Evolutionary conservation across 2,329 filamentous ascomycete species (phyloP), one percentile per base, ranked within the genome.

Genomic region (Pseudofabraea citricarpa): DNA sequence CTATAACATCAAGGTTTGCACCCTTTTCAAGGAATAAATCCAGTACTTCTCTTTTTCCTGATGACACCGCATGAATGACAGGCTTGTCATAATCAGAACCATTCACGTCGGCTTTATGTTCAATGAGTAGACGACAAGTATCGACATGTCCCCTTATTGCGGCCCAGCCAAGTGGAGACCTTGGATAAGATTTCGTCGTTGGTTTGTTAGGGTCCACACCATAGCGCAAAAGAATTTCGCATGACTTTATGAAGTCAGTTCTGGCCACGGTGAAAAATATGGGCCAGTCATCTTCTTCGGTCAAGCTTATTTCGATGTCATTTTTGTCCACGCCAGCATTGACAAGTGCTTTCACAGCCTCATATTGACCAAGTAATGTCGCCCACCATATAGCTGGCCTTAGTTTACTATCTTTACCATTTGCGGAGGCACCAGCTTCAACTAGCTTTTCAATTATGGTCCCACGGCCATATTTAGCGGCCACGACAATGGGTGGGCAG

Each of bases 1-100:
- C 41, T n/a, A 26, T 42, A 9, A 21, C 33, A 19, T 39, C 15
- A 16, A 39, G 8, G 8, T 46, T 26, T 3, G 48, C 50, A 4
- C 45, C 48, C 10, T 45, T 37, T 16, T 52, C 38, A 12, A 52
- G 36, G 15, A 54, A 38, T 2, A 54, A 31, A n/a, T 44, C n/a
- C 12, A 41, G 12, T 3, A 52, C 6, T 18, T 48, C 37, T 10
- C 44, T 21, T 3, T 46, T 41, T 33, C 10, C 16, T 13, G 24
- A 27, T 27, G 24, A 8, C 8, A 27, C 24, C 8, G 24, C 24
- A 13, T 27, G 24, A 13, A 27, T 7, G 24, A 27, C 13, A 13
- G 24, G 24, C 13, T 27, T 27, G 24, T 27, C 24, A 27, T 27
- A 7, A 7, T 27, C 24, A 7, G 24, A 7, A 7, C 24, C 24